Evolutionary conservation across 495 filamentous ascomycete species (phyloP), one percentile per base, ranked within the genome.

Genomic region (Aspergillus steynii): DNA sequence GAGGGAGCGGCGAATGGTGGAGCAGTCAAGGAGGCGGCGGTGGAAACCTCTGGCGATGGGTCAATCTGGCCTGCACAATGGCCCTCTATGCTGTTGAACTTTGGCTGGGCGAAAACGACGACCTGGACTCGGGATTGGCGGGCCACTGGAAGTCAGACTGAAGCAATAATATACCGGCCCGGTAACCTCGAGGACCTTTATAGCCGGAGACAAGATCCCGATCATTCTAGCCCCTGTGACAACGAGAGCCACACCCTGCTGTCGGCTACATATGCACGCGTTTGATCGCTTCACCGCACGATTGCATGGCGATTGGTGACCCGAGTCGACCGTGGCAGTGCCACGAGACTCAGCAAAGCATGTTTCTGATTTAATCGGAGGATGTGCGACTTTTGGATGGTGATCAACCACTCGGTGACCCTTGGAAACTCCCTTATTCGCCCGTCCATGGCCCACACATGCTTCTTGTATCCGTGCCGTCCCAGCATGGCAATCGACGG

Each of bases 61-160:
- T 96, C 59, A 99, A 99, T 67, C 78, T 97, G 52, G 89, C 85
- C 20, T 86, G 85, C 50, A 97, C 93, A 0, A 96, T 97, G 88
- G 83, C 82, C 6, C 71, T 97, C 27, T 99, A 98, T 70, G 89
- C 92, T 1, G 78, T 98, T 50, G 94, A 98, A 75, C 74, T 97
- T 32, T 91, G 90, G 65, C 80, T 97, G 2, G 90, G 92, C 0
- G 88, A 90, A 50, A 86, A 91, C 51, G 87, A 82, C 52, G 77
- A 93, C 62, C 77, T 88, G 32, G 90, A 88, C 68, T 85, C 83
- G 46, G 82, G 82, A 50, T 73, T 90, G 61, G 86, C 86, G 1
- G 85, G 83, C 34, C 94, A 98, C 70, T 97, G 94, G 92, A 99
- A 97, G 77, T 85, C 86, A 20, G 95, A 99, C 73, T 97, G 83